A percentile compares a stretch with the other conserved stretches of the same genome.
phyloP scores from a whole-genome alignment of 306 rosid species.

The Heteromeles arbutifolia region DNA sequence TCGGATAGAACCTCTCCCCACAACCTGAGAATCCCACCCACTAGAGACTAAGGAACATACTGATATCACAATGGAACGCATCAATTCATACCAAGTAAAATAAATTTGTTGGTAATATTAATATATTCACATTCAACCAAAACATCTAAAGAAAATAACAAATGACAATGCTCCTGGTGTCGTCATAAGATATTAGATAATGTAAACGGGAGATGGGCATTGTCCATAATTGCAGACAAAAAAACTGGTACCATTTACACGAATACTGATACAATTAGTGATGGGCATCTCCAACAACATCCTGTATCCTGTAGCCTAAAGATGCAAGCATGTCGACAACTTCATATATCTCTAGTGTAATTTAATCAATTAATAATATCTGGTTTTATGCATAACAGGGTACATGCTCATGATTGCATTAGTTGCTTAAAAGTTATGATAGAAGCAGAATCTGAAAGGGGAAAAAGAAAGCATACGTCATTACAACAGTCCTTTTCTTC shows the following conservation, averaged over 20 bases:
- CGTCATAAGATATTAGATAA: neutral
- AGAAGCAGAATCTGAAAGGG: neutral
- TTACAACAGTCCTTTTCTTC: slow-evolving; percentile 70
- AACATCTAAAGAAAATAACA: neutral
- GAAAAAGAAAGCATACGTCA: slow-evolving; percentile 53
- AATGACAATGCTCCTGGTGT: neutral
- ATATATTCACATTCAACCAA: neutral
- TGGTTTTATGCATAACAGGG: neutral
- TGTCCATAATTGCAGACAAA: neutral
- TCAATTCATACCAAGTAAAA: neutral
- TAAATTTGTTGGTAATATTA: neutral
- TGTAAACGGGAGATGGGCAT: neutral
- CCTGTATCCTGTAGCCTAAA: neutral
- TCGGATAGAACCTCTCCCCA: neutral
- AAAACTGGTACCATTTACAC: neutral
- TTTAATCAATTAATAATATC: neutral
- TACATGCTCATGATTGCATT: neutral
- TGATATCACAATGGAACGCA: neutral
- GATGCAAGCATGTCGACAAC: neutral
- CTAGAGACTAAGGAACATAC: neutral
- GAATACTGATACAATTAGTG: neutral
- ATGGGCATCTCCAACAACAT: neutral
- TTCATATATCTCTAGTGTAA: neutral
- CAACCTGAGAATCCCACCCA: neutral
- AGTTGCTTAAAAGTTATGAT: neutral